phyloP scores from a whole-genome alignment of 495 filamentous ascomycete species.

The Hypoxylon subgilvum region DNA sequence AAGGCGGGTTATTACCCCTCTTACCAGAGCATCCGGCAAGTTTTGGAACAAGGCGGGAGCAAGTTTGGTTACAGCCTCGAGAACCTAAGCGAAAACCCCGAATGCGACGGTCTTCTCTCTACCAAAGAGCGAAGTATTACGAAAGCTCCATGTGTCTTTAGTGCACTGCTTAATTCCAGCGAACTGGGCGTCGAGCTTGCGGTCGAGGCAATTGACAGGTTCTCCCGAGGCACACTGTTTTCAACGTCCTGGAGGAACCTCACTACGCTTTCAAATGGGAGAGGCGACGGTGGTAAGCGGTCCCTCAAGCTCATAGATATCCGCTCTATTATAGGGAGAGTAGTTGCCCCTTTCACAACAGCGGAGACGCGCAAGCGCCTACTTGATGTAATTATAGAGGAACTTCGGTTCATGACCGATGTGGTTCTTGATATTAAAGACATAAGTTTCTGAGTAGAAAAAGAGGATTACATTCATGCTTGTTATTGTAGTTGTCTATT shows the following conservation, averaged over 20 bases:
- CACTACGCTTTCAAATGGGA: too few species aligned
- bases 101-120: not conserved
- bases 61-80: constrained; percentile 5
- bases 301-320: not conserved
- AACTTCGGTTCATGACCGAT: too few species aligned
- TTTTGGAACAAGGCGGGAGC: not conserved
- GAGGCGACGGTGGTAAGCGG: not conserved
- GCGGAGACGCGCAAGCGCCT: not conserved
- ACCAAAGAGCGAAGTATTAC: not conserved
- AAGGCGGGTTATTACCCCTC: not conserved
- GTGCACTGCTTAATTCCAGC: not conserved
- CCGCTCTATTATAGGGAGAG: not conserved
- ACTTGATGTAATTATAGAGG: not conserved
- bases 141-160: not conserved
- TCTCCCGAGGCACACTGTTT: not conserved
- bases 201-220: not conserved
- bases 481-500: too few species aligned
- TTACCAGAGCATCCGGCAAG: not conserved
- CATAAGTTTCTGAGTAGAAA: too few species aligned
- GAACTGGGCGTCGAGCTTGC: not conserved
- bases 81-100: too few species aligned
- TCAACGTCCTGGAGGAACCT: not conserved
- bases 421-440: too few species aligned
- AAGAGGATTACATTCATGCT: too few species aligned
- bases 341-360: not conserved